phyloP scores from a whole-genome alignment of 768 basidiomycete genomes.

The Russula virescens region DNA sequence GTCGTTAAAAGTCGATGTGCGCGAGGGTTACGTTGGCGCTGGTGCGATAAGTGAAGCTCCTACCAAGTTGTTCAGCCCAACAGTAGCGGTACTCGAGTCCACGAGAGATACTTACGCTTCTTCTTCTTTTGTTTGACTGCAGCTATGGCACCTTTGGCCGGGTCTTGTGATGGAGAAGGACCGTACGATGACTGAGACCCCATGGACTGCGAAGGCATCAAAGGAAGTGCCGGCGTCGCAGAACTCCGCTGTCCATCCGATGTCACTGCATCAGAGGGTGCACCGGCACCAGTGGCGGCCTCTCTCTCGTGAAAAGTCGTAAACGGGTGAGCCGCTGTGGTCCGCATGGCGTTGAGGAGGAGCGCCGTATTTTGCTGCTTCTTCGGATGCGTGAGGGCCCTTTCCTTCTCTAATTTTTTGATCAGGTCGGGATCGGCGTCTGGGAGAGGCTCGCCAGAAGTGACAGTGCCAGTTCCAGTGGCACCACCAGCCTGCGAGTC shows the following conservation, averaged over 20 bases:
- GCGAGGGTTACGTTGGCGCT: conserved; percentile 5
- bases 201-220: conserved; percentile 26
- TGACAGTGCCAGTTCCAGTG: background rate
- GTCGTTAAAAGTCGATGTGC: no score
- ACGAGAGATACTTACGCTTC: conserved; percentile 55
- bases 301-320: conserved; percentile 38
- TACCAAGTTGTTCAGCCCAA: background rate
- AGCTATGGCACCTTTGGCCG: conserved; percentile 42
- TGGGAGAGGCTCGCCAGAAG: background rate
- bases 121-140: conserved; percentile 62
- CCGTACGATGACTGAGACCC: conserved; percentile 34
- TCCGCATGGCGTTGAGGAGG: conserved; percentile 72
- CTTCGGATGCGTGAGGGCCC: conserved; percentile 29
- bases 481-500: no score
- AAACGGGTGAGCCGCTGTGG: conserved; percentile 67
- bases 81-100: background rate
- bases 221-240: conserved; percentile 32
- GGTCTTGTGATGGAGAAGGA: conserved; percentile 42
- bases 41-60: conserved; percentile 12
- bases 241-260: conserved; percentile 28
- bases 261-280: background rate
- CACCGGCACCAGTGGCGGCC: conserved; percentile 31
- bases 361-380: conserved; percentile 64
- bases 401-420: conserved; percentile 18
- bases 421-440: conserved; percentile 15